Base-by-base conservation (phyloP, 768 basidiomycete species). In the Suillus bovinus region DNA sequence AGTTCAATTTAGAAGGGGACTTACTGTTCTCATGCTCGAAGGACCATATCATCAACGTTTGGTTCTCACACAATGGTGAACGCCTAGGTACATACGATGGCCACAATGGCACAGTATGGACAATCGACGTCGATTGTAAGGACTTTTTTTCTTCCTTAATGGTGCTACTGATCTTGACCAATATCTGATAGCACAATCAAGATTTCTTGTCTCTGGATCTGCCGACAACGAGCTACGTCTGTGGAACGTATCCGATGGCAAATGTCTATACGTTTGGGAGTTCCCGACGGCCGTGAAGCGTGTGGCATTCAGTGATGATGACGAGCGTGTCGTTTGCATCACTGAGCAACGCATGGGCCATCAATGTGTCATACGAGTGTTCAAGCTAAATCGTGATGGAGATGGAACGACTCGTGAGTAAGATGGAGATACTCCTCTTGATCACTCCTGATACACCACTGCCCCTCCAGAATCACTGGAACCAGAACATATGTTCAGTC, bases 211-310 rank as follows among this genome's bases (percentile, higher is more conserved):
- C 27, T 91, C 96, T 7, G 96, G 96, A 11, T 86, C 96, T 2
- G 96, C 97, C 17, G 96, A 99, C 76, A 99, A 98, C 76, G 84
- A 86, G 46, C 84, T 99, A 76, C 86, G 89, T 64, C 81, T 99
- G 10, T 99, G 96, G 97, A 82, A 84, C 52, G 92, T 98, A 34
- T 79, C 85, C 56, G 90, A 89, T 5, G 97, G 96, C 62, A 94
- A 97, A 77, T 95, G 93, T 71, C 81, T 99, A 33, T 93, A 88
- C 74, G 89, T 85, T 4, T 99, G 97, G 97, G 96, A 99, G 75
- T 98, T 97, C 82, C 92, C 93, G 39, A 99, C 96, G 0, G 97
- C 97, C 5, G 93, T 99, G 68, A 99, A 98, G 82, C 83, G 96
- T 50, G 96, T 99, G 27, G 85, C 88, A 8, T 98, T 96, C 82